Conservation (phyloP, 1,284 basidiomycete species). For the Sutorius eximius region DNA sequence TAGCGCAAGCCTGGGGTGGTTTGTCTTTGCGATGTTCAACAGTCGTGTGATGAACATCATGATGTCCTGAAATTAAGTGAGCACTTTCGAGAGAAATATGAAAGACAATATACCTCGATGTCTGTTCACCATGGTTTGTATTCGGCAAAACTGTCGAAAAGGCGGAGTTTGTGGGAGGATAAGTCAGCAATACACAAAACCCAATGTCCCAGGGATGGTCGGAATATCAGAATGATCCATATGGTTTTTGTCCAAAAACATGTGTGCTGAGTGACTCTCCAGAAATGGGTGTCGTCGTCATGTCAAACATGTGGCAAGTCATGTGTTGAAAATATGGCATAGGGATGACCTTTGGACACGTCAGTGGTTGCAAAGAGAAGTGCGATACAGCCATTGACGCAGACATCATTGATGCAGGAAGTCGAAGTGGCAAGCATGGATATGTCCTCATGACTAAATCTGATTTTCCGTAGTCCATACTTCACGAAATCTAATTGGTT, state of each 20-base stretch:
- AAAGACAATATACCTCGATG: background rate
- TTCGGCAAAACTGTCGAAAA: slow-evolving; percentile 18
- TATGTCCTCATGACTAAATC: slow-evolving; percentile 9
- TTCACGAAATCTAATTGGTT: too few relatives aligned
- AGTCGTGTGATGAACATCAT: background rate
- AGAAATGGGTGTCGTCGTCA: background rate
- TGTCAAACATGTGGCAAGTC: background rate
- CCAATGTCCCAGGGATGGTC: slow-evolving; percentile 6
- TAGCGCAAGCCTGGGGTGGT: background rate
- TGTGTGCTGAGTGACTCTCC: background rate
- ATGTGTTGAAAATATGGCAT: slow-evolving; percentile 12
- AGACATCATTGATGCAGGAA: slow-evolving; percentile 9
- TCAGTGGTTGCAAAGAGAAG: slow-evolving; percentile 3
- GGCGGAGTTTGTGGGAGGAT: background rate
- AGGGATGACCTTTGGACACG: background rate
- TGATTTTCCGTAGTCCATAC: background rate
- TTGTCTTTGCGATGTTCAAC: background rate
- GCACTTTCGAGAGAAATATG: background rate
- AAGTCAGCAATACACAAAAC: slow-evolving; percentile 11
- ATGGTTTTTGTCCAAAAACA: slow-evolving; percentile 12
- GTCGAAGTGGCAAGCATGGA: slow-evolving; percentile 2
- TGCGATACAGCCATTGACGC: slow-evolving; percentile 15
- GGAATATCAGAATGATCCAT: slow-evolving; percentile 15
- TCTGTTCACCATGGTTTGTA: slow-evolving; percentile 7
- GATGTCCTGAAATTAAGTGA: slow-evolving; percentile 5